Conservation (phyloP, 331 rosid genomes). For the Acacia concinna region DNA sequence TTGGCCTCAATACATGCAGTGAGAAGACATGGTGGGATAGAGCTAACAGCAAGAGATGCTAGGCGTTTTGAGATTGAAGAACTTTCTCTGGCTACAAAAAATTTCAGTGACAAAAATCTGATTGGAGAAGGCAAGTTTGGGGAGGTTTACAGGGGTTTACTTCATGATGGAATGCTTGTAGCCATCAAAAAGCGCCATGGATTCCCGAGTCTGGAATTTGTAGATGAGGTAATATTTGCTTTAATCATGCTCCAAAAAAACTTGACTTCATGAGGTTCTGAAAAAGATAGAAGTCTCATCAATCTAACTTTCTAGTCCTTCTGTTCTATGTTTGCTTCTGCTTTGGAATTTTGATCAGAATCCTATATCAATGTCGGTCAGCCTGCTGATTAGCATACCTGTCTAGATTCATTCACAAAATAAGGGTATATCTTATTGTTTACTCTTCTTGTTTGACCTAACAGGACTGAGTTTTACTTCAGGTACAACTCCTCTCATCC, state of each 20-base stretch:
- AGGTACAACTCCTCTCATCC: slow-evolving; percentile 84
- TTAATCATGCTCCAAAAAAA: neutral
- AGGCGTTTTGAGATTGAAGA: slow-evolving; percentile 85
- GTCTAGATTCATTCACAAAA: neutral
- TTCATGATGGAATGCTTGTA: slow-evolving; percentile 88
- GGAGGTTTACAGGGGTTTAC: slow-evolving; percentile 87
- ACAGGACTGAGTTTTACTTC: slow-evolving; percentile 40
- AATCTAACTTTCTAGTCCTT: too few relatives aligned
- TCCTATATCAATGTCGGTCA: neutral
- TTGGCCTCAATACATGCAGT: slow-evolving; percentile 45
- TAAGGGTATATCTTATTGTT: slow-evolving; percentile 22
- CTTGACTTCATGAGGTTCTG: neutral
- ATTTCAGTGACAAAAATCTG: slow-evolving; percentile 73
- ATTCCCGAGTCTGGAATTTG: slow-evolving; percentile 65
- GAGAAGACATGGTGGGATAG: slow-evolving; percentile 68
- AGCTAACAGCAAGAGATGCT: slow-evolving; percentile 62
- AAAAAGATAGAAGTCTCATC: neutral
- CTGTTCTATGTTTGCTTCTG: slow-evolving; percentile 10
- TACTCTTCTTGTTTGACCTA: slow-evolving; percentile 37
- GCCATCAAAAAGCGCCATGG: slow-evolving; percentile 85
- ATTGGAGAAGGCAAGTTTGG: slow-evolving; percentile 94
- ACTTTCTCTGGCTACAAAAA: slow-evolving; percentile 73
- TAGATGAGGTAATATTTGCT: slow-evolving; percentile 59
- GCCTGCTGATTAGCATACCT: slow-evolving; percentile 10
- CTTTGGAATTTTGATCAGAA: slow-evolving; percentile 3